These are phyloP conservation scores for Petunia axillaris DNA, from an alignment of 257 asterid genomes.

Conservation along the genomic window DNA sequence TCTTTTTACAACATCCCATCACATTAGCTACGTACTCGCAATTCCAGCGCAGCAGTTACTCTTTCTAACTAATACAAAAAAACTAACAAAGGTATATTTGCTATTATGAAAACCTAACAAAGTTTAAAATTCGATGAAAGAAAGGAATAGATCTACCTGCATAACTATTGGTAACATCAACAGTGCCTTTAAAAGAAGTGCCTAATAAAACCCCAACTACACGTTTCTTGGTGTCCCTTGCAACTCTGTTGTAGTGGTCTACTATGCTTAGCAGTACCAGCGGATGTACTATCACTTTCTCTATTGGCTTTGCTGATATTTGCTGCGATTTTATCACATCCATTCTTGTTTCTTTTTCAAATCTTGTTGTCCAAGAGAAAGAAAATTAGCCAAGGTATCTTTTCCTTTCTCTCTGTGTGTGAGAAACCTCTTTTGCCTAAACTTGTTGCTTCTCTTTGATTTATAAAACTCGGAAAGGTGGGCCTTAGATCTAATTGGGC, in stretches of 20 bases:
- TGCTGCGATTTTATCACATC: constrained; percentile 91
- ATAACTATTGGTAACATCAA: constrained; percentile 94
- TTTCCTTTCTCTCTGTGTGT: too few relatives aligned
- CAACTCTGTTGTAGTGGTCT: constrained; percentile 95
- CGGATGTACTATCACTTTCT: constrained; percentile 95
- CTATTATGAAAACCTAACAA: too few relatives aligned
- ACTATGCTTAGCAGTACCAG: constrained; percentile 90
- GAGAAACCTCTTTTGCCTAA: too few relatives aligned
- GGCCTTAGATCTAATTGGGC: too few relatives aligned
- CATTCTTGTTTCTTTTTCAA: constrained; percentile 40
- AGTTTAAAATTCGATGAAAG: background rate
- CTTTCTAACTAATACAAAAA: background rate
- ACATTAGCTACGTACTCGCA: background rate
- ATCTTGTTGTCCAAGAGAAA: constrained; percentile 10
- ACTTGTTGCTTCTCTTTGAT: too few relatives aligned
- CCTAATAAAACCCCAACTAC: constrained; percentile 93
- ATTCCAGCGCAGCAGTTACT: background rate
- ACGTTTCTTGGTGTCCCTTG: constrained; percentile 87
- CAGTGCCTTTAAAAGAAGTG: constrained; percentile 78
- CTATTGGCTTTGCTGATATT: constrained; percentile 73
- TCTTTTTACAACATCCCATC: background rate
- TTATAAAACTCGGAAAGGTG: too few relatives aligned
- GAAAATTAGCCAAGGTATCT: too few relatives aligned
- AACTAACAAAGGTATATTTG: background rate
- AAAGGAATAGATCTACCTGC: constrained; percentile 79